Conservation (phyloP, 129 eudicot genomes). For the Glebionis coronaria region DNA sequence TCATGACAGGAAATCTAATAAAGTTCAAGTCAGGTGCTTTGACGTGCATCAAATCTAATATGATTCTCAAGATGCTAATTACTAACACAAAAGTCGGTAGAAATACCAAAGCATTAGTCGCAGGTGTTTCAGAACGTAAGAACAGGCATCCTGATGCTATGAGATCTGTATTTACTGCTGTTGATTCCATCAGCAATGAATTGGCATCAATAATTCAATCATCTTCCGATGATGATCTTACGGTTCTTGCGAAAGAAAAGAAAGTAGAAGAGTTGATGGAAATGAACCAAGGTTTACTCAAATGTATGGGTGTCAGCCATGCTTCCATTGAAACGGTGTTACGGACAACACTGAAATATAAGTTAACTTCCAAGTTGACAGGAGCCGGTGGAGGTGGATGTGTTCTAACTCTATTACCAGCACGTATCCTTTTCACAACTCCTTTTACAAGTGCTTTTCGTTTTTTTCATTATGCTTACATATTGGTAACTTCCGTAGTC, state of each 20-base stretch:
- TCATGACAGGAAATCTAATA: slow-evolving; percentile 73
- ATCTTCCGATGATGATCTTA: slow-evolving; percentile 51
- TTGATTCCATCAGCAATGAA: slow-evolving; percentile 87
- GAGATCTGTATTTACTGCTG: slow-evolving; percentile 82
- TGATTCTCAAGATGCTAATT: slow-evolving; percentile 86
- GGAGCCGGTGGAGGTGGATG: slow-evolving; percentile 99
- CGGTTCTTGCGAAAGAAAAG: slow-evolving; percentile 71
- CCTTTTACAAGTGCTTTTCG: background rate
- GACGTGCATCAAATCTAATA: slow-evolving; percentile 75
- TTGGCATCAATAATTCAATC: slow-evolving; percentile 67
- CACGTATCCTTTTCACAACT: slow-evolving; percentile 60
- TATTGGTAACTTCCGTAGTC: background rate
- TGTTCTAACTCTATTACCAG: slow-evolving; percentile 85
- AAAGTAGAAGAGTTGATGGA: slow-evolving; percentile 83
- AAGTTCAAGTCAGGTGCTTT: slow-evolving; percentile 85
- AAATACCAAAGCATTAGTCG: slow-evolving; percentile 90
- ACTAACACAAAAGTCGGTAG: slow-evolving; percentile 97
- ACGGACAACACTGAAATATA: slow-evolving; percentile 65
- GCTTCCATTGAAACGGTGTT: slow-evolving; percentile 82
- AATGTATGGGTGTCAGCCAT: slow-evolving; percentile 99
- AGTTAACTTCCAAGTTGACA: slow-evolving; percentile 74
- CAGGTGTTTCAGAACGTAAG: slow-evolving; percentile 85
- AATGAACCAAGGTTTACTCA: slow-evolving; percentile 97
- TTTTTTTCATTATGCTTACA: background rate
- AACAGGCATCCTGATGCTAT: slow-evolving; percentile 77